Percentiles rank a stretch among this genome's conserved stretches.
Conservation (phyloP, 2,329 filamentous ascomycete genomes). For the Beauveria bassiana region DNA sequence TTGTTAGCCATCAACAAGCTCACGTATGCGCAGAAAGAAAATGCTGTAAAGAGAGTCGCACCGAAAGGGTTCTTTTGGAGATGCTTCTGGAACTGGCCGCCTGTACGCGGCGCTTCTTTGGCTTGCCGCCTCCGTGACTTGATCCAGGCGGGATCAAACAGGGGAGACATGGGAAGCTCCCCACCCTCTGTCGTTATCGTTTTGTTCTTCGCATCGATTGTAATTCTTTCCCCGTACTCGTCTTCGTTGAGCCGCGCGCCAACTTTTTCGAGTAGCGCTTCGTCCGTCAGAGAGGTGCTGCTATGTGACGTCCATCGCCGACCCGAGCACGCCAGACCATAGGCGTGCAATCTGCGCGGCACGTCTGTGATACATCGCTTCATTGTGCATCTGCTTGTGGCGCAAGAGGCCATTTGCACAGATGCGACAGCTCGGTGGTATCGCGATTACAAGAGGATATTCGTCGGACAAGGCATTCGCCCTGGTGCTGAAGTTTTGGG, state of each 20-base stretch:
- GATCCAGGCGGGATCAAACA: constrained; percentile 45
- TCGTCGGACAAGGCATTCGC: neutral
- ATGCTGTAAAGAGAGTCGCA: constrained; percentile 22
- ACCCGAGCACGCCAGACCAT: constrained; percentile 7
- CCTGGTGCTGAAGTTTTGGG: neutral
- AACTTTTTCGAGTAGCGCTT: constrained; percentile 24
- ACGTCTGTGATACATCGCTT: constrained; percentile 17
- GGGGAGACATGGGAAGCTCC: constrained; percentile 43
- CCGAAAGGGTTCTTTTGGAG: constrained; percentile 58
- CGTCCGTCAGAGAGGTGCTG: constrained; percentile 20
- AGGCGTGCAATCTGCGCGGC: constrained; percentile 11
- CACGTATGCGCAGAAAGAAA: neutral
- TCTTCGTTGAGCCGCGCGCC: constrained; percentile 25
- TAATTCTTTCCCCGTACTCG: constrained; percentile 21
- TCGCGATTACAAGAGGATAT: neutral
- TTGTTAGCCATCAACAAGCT: neutral
- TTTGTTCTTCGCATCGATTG: constrained; percentile 32
- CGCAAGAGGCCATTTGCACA: neutral
- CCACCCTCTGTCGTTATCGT: constrained; percentile 39
- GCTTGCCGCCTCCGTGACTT: constrained; percentile 35
- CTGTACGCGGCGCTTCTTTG: constrained; percentile 26
- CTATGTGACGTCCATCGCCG: constrained; percentile 28
- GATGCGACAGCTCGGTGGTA: constrained; percentile 3
- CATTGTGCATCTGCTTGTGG: constrained; percentile 17
- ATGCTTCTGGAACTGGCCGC: constrained; percentile 46